phyloP scores from a whole-genome alignment of 2,329 filamentous ascomycete genomes.

The Beauveria caledonica region DNA sequence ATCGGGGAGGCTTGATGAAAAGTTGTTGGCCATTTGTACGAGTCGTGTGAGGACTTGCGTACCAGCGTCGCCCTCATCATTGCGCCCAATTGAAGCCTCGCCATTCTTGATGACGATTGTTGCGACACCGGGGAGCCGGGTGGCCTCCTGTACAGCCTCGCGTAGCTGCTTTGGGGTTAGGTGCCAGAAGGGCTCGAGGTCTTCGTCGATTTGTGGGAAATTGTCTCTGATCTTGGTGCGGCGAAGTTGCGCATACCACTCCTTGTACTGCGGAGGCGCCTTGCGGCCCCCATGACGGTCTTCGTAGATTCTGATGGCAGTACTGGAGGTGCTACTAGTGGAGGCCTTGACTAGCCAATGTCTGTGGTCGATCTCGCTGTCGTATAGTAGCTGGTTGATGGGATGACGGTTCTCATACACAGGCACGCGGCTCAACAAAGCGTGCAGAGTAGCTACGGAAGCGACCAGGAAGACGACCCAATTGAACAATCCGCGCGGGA shows the following conservation, averaged over 20 bases:
- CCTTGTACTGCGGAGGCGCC: slow-evolving; percentile 74
- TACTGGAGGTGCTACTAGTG: slow-evolving; percentile 37
- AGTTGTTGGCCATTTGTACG: slow-evolving; percentile 60
- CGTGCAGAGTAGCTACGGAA: not conserved
- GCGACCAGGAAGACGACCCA: not conserved
- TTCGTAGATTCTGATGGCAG: slow-evolving; percentile 41
- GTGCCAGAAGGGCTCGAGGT: slow-evolving; percentile 71
- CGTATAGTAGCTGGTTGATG: slow-evolving; percentile 41
- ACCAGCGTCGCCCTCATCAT: slow-evolving; percentile 23
- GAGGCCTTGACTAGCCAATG: slow-evolving; percentile 41
- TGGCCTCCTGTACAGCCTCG: slow-evolving; percentile 39
- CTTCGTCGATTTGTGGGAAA: slow-evolving; percentile 69
- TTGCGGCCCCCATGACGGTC: slow-evolving; percentile 52
- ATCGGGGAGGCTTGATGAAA: slow-evolving; percentile 65
- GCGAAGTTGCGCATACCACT: slow-evolving; percentile 74
- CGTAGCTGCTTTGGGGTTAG: slow-evolving; percentile 61
- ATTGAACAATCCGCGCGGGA: slow-evolving; percentile 26
- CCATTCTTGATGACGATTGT: slow-evolving; percentile 56
- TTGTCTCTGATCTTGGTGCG: slow-evolving; percentile 70
- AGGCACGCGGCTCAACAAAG: slow-evolving; percentile 28
- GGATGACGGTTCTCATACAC: slow-evolving; percentile 32
- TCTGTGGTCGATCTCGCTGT: slow-evolving; percentile 37
- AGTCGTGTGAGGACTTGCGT: slow-evolving; percentile 35
- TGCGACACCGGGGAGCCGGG: slow-evolving; percentile 34
- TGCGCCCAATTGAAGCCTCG: slow-evolving; percentile 34